A percentile compares a stretch with the other conserved stretches of the same genome.
phyloP scores from a whole-genome alignment of 1,284 basidiomycete genomes.

The Puccinia hordei region DNA sequence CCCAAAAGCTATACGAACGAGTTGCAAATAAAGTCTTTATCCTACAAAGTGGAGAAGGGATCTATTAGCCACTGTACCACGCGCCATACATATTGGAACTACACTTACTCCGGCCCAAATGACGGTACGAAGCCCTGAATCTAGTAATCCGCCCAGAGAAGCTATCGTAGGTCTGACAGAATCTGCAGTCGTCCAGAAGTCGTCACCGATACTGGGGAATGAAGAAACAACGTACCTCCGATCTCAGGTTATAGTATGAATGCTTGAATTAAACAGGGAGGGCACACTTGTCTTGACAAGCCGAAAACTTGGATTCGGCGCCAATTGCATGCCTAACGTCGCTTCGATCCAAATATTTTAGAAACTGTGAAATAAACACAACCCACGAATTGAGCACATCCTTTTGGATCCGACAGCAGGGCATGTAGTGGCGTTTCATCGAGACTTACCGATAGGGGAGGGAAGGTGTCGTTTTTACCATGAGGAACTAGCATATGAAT shows the following conservation, averaged over 20 bases:
- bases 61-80: neutral
- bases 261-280: neutral
- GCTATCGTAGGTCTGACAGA: slow-evolving; percentile 16
- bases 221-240: neutral
- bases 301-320: slow-evolving; percentile 33
- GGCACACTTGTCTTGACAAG: slow-evolving; percentile 43
- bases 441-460: slow-evolving; percentile 6
- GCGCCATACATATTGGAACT: neutral
- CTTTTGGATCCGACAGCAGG: neutral
- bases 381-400: neutral
- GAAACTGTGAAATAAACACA: slow-evolving; percentile 3
- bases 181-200: slow-evolving; percentile 42
- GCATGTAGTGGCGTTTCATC: neutral
- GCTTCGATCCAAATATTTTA: slow-evolving; percentile 38
- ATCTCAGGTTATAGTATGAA: neutral
- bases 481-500: neutral
- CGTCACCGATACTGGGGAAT: slow-evolving; percentile 8
- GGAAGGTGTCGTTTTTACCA: slow-evolving; percentile 16
- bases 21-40: slow-evolving; percentile 50
- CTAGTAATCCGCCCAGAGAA: slow-evolving; percentile 33
- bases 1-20: slow-evolving; percentile 16
- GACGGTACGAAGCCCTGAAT: slow-evolving; percentile 40
- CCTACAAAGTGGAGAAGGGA: slow-evolving; percentile 7
- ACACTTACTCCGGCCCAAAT: slow-evolving; percentile 50
- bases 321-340: slow-evolving; percentile 41